Conservation (phyloP, 441 rosid genomes). For the Erodium texanum region DNA sequence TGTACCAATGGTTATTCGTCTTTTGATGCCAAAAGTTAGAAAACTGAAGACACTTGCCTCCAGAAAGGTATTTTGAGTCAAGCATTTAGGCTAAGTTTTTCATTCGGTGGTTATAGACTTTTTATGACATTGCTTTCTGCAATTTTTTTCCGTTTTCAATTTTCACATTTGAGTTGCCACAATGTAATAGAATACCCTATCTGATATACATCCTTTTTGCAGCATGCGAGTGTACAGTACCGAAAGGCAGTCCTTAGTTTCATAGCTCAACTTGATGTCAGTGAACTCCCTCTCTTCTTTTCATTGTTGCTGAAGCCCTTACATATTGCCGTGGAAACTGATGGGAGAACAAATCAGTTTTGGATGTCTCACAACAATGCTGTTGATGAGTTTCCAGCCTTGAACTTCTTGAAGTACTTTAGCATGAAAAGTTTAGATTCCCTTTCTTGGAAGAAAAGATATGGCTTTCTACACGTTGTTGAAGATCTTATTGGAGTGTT, state of each 20-base stretch:
- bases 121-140: constrained; percentile 3
- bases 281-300: constrained; percentile 74
- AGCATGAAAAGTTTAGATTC: constrained; percentile 44
- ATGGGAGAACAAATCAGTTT: constrained; percentile 31
- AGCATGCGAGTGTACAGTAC: constrained; percentile 73
- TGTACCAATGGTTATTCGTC: constrained; percentile 54
- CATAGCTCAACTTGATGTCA: constrained; percentile 62
- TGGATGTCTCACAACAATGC: constrained; percentile 37
- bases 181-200: constrained; percentile 4
- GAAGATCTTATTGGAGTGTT: constrained; percentile 69
- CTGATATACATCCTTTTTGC: constrained; percentile 18
- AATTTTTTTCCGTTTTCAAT: not conserved
- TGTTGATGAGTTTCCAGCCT: constrained; percentile 36
- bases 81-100: constrained; percentile 3
- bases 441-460: constrained; percentile 67
- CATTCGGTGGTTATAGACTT: not conserved
- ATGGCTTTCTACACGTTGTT: constrained; percentile 81
- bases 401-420: constrained; percentile 45
- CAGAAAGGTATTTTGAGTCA: constrained; percentile 51
- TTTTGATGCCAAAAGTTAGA: constrained; percentile 84
- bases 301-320: constrained; percentile 71
- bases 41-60: constrained; percentile 73
- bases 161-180: constrained; percentile 2
- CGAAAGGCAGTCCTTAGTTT: constrained; percentile 83
- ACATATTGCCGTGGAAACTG: constrained; percentile 39